Percentiles rank a stretch among this genome's conserved stretches.
phyloP scores from a whole-genome alignment of 441 rosid species.

The Macaranga tanarius region DNA sequence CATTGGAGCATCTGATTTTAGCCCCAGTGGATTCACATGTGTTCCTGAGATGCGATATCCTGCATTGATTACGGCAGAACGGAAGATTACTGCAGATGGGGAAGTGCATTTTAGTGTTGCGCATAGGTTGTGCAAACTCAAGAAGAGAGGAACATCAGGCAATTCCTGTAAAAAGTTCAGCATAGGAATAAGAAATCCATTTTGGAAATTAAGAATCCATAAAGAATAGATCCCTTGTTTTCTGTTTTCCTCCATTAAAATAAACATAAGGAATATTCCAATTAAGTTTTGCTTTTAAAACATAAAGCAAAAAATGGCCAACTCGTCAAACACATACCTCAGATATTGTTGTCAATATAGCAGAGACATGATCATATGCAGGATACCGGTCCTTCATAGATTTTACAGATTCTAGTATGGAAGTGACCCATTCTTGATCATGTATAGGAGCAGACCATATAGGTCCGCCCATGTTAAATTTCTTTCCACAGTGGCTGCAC shows the following conservation, averaged over 20 bases:
- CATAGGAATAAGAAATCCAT: slow-evolving; percentile 8
- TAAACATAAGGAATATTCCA: background rate
- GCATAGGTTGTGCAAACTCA: slow-evolving; percentile 92
- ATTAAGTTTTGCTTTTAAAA: background rate
- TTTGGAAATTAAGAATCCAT: background rate
- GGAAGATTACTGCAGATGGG: slow-evolving; percentile 85
- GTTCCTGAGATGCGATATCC: slow-evolving; percentile 90
- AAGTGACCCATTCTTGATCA: slow-evolving; percentile 87
- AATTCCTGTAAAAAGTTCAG: slow-evolving; percentile 64
- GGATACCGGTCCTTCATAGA: slow-evolving; percentile 78
- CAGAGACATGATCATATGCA: slow-evolving; percentile 82
- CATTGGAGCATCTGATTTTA: slow-evolving; percentile 97
- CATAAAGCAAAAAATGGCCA: background rate
- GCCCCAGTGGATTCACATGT: slow-evolving; percentile 86
- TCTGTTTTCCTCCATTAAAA: background rate
- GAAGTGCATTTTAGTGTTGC: slow-evolving; percentile 93
- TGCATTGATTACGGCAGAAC: slow-evolving; percentile 92
- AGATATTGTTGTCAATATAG: slow-evolving; percentile 80
- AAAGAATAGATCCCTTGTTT: background rate
- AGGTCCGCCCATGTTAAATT: slow-evolving; percentile 95
- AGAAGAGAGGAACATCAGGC: slow-evolving; percentile 85
- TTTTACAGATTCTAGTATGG: slow-evolving; percentile 58
- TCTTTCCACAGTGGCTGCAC: slow-evolving; percentile 89
- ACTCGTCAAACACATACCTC: slow-evolving; percentile 44
- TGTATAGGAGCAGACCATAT: slow-evolving; percentile 99